Percentiles rank a stretch among this genome's conserved stretches.
Evolutionary conservation across 495 filamentous ascomycete species (phyloP).

Genomic region (Amorphotheca resinae): DNA sequence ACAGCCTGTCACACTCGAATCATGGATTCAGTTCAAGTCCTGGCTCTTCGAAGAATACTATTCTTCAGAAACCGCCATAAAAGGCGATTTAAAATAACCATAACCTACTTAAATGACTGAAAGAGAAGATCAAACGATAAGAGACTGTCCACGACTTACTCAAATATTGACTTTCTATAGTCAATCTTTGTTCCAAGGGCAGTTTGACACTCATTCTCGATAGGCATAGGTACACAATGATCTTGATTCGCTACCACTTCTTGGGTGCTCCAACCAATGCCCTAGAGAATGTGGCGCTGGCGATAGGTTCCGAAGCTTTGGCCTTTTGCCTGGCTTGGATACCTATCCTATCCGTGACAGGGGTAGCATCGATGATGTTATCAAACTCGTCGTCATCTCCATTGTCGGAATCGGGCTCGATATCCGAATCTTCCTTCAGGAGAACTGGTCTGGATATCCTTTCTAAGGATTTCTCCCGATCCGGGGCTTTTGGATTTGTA

Average conservation of each 20-base stretch:
- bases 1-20: no score
- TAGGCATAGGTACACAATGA: background rate
- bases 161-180: no score
- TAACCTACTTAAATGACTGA: no score
- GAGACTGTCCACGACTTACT: no score
- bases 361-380: conserved; percentile 80
- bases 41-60: no score
- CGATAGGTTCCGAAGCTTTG: conserved; percentile 17
- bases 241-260: conserved; percentile 31
- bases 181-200: no score
- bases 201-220: no score
- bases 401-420: conserved; percentile 59
- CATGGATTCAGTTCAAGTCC: no score
- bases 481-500: conserved; percentile 43
- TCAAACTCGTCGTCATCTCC: conserved; percentile 67
- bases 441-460: conserved; percentile 41
- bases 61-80: no score
- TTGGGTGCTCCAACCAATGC: conserved; percentile 47
- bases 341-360: conserved; percentile 70
- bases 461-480: conserved; percentile 39
- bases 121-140: no score
- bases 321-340: conserved; percentile 36
- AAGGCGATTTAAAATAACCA: no score
- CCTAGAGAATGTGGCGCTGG: conserved; percentile 51
- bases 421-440: conserved; percentile 51